Base-by-base conservation (phyloP, 352 stramenopile species). In the Phytopythium vexans region DNA sequence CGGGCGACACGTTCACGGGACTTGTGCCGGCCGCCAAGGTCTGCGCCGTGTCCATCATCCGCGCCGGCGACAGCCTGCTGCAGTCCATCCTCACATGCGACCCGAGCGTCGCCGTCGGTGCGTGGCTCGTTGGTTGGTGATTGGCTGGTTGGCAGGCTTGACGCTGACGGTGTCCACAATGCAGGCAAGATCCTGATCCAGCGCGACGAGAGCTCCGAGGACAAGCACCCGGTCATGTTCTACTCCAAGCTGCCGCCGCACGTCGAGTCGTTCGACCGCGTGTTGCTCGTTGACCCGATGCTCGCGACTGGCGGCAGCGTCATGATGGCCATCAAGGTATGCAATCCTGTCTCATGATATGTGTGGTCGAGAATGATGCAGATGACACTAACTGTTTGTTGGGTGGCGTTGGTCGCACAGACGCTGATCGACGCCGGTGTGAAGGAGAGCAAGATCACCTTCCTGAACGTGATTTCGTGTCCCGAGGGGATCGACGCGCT, bases 251-350 rank as follows among this genome's bases (percentile, higher is more conserved):
- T 99, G 27, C 96, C 95, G 27, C 78, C 81, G 5, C 72, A 74
- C 35, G 88, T 98, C 27, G 56, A 77, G 42, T 63, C 56, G 10
- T 82, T 89, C 33, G 85, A 93, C 63, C 69, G 95, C 55, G 81
- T 98, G 12, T 61, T 99, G n/a, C 64, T 99, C 9, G 97, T 97
- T 47, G 95, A 99, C 77, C 95, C 96, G 14, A 99, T 99, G 96
- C 74, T 98, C 37, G 96, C 89, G 3, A 98, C 93, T 0, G 82
- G 78, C 41, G 81, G 94, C 34, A 97, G 84, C 44, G 92, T 95
- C 38, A 73, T 86, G 40, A 86, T 89, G 64, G 95, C 95, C 40
- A 94, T 99, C 52, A 82, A 97, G 60, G 79, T 92, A 51, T 49
- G 55, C 42, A 35, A 3, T 10, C 9, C n/a, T 56, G 7, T 7